phyloP scores from a whole-genome alignment of 345 rosid genomes.

The Raphanus raphanistrum region DNA sequence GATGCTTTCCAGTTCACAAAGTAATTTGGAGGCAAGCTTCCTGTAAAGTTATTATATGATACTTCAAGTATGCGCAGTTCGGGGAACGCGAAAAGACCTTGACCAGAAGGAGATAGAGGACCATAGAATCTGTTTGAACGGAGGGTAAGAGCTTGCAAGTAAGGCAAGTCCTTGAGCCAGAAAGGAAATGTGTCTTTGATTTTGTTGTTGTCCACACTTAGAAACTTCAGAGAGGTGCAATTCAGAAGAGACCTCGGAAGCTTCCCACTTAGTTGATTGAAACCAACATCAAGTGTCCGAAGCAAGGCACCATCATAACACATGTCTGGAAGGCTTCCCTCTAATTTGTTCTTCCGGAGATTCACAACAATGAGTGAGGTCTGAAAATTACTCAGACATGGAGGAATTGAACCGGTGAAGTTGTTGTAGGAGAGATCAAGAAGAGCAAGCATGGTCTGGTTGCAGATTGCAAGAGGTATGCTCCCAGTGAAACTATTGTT shows the following conservation, averaged over 20 bases:
- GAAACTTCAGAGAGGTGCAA: not conserved
- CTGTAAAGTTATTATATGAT: not conserved
- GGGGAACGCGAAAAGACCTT: not conserved
- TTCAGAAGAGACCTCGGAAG: constrained; percentile 29
- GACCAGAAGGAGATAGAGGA: not conserved
- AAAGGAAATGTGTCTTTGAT: constrained; percentile 24
- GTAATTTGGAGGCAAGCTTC: constrained; percentile 14
- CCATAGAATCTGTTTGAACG: constrained; percentile 21
- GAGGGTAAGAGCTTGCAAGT: constrained; percentile 1
- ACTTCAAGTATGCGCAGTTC: not conserved
- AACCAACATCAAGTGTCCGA: constrained; percentile 8
- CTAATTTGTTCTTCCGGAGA: constrained; percentile 28
- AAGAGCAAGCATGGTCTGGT: not conserved
- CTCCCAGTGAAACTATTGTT: constrained; percentile 7
- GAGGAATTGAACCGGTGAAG: constrained; percentile 19
- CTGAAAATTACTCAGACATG: not conserved
- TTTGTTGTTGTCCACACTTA: constrained; percentile 2
- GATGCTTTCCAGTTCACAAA: constrained; percentile 20
- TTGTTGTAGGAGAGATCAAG: constrained; percentile 15
- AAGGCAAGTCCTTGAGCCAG: constrained; percentile 15
- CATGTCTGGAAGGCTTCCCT: not conserved
- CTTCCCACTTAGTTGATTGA: not conserved
- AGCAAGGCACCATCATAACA: not conserved
- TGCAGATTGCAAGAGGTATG: constrained; percentile 9
- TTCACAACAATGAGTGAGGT: not conserved